phyloP scores from a whole-genome alignment of 306 rosid species.

The Sicyos edulis region DNA sequence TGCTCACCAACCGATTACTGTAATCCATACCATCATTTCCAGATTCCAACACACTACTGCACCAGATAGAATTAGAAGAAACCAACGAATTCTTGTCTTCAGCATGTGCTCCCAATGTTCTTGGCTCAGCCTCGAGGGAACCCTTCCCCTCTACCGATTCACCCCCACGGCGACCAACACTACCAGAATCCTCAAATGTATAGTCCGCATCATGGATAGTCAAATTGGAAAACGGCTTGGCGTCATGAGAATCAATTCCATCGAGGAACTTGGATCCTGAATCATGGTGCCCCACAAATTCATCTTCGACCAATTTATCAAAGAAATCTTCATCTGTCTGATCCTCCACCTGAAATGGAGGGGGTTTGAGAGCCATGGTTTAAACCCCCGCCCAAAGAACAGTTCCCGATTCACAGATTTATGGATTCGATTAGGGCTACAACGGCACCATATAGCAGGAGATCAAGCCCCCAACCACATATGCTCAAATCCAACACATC shows the following conservation, averaged over 20 bases:
- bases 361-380: conserved; percentile 70
- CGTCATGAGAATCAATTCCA: conserved; percentile 53
- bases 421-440: conserved; percentile 30
- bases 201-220: conserved; percentile 35
- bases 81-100: conserved; percentile 26
- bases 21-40: conserved; percentile 28
- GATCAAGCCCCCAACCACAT: conserved; percentile 40
- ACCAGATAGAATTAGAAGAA: conserved; percentile 30
- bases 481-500: conserved; percentile 22
- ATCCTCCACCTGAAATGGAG: conserved; percentile 81
- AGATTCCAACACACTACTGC: conserved; percentile 24
- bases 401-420: conserved; percentile 15
- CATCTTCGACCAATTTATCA: conserved; percentile 82
- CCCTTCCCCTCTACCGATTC: conserved; percentile 20
- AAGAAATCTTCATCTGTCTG: conserved; percentile 85
- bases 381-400: conserved; percentile 23
- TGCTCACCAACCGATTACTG: conserved; percentile 16
- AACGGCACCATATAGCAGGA: conserved; percentile 25
- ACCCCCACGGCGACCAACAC: conserved; percentile 24
- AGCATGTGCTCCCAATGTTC: conserved; percentile 23
- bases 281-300: conserved; percentile 28
- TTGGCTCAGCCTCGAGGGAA: conserved; percentile 24
- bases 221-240: conserved; percentile 47
- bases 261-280: conserved; percentile 27
- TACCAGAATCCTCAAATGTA: conserved; percentile 33